Conservation (phyloP, 2,329 filamentous ascomycete genomes). For the Alternaria incomplexa region DNA sequence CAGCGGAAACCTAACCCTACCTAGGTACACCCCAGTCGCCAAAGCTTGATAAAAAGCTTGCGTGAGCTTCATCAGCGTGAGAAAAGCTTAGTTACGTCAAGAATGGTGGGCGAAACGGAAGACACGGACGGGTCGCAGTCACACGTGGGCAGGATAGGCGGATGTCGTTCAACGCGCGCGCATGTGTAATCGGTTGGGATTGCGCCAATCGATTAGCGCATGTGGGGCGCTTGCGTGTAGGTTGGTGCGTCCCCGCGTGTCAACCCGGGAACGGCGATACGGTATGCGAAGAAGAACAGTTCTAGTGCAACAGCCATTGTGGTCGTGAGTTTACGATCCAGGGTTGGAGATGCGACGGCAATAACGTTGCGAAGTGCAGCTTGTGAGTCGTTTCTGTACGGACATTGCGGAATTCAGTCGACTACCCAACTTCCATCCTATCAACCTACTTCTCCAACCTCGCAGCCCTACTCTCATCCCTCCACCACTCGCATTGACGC, state of each 20-base stretch:
- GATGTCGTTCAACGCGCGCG: background rate
- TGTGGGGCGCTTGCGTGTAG: background rate
- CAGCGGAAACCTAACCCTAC: too few relatives aligned
- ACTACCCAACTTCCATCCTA: background rate
- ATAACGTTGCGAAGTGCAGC: too few relatives aligned
- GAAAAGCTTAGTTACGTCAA: background rate
- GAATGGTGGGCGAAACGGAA: background rate
- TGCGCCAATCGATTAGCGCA: conserved; percentile 1
- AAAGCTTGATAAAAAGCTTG: background rate
- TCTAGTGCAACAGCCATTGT: background rate
- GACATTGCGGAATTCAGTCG: background rate
- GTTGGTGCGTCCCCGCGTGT: background rate
- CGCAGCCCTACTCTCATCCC: conserved; percentile 19
- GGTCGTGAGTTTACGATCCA: too few relatives aligned
- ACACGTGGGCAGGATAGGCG: background rate
- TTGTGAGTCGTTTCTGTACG: too few relatives aligned
- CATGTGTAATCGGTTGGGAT: background rate
- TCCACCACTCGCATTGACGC: conserved; percentile 38
- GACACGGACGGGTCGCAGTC: background rate
- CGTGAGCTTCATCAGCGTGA: background rate
- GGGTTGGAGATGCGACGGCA: too few relatives aligned
- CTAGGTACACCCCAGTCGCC: background rate
- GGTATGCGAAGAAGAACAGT: background rate
- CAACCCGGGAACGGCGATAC: background rate
- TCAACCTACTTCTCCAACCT: conserved; percentile 31